These are phyloP conservation scores for Paragyromitra xinjiangensis DNA, from an alignment of 495 filamentous ascomycete genomes.

Conservation along the genomic window DNA sequence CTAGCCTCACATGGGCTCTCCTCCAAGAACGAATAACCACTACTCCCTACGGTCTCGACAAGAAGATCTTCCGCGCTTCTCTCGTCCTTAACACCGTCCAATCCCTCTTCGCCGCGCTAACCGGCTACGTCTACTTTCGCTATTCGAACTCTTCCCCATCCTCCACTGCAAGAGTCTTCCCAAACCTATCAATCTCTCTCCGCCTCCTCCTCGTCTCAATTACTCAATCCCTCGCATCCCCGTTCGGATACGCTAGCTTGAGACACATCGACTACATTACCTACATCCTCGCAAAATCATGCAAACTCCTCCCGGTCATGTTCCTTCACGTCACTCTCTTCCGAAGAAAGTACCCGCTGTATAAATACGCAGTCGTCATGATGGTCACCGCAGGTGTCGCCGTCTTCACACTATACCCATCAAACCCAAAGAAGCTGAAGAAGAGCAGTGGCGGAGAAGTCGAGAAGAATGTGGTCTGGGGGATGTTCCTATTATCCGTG, in stretches of 20 bases:
- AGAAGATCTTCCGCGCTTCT: conserved; percentile 83
- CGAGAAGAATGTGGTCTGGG: conserved; percentile 73
- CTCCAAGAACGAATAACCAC: conserved; percentile 98
- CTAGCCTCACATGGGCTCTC: conserved; percentile 92
- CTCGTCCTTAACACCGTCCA: conserved; percentile 96
- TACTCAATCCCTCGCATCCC: conserved; percentile 85
- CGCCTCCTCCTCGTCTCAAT: conserved; percentile 88
- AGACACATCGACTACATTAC: conserved; percentile 98
- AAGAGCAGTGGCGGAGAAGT: conserved; percentile 62
- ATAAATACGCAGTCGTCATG: conserved; percentile 93
- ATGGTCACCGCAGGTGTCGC: conserved; percentile 92
- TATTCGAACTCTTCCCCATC: conserved; percentile 68
- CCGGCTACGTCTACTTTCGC: conserved; percentile 82
- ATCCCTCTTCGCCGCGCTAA: conserved; percentile 83
- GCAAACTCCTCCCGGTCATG: conserved; percentile 98
- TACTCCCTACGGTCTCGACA: conserved; percentile 81
- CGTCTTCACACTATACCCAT: conserved; percentile 84
- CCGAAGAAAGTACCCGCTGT: conserved; percentile 86
- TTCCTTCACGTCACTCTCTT: conserved; percentile 92
- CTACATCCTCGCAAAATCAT: conserved; percentile 96
- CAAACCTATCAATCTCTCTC: conserved; percentile 72
- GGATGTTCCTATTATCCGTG: conserved; percentile 82
- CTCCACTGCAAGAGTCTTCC: conserved; percentile 74
- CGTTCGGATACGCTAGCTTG: conserved; percentile 93
- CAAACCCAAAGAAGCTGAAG: conserved; percentile 72